Conservation (phyloP, 345 rosid species). For the Sapria himalayana region DNA sequence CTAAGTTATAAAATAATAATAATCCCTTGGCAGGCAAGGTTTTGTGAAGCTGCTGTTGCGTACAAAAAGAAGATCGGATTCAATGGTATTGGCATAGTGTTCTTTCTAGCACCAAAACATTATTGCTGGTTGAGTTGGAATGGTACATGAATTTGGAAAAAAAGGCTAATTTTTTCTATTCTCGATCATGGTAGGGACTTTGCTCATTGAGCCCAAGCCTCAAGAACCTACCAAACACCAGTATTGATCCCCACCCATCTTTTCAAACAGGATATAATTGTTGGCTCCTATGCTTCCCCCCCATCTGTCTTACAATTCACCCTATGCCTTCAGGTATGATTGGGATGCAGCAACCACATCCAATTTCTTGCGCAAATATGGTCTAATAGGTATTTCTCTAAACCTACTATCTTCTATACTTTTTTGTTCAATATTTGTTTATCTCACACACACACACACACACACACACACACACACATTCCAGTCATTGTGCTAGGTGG, state of each 20-base stretch:
- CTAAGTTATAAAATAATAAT: too few species aligned
- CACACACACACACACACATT: too few species aligned
- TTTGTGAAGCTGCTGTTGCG: conserved; percentile 65
- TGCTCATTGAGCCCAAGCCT: conserved; percentile 91
- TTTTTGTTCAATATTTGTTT: too few species aligned
- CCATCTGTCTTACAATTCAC: not conserved
- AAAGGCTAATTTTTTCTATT: conserved; percentile 2
- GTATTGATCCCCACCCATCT: conserved; percentile 13
- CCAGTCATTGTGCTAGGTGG: too few species aligned
- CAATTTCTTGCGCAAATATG: conserved; percentile 66
- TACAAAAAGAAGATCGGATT: conserved; percentile 96
- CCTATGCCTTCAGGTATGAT: conserved; percentile 29
- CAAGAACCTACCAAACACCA: conserved; percentile 97
- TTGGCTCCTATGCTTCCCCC: too few species aligned
- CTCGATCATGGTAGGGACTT: conserved; percentile 30
- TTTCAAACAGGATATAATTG: too few species aligned
- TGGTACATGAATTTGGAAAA: not conserved
- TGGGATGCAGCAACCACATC: conserved; percentile 98
- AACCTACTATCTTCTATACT: too few species aligned
- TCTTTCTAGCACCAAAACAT: too few species aligned
- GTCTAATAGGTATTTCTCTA: conserved; percentile 31
- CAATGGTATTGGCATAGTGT: conserved; percentile 38
- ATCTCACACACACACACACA: too few species aligned
- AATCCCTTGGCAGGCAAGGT: conserved; percentile 33
- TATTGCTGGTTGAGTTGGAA: not conserved